Percentiles rank a stretch among this genome's conserved stretches.
Evolutionary conservation across 768 basidiomycete species (phyloP).

Genomic region (Agrocybe pediades): DNA sequence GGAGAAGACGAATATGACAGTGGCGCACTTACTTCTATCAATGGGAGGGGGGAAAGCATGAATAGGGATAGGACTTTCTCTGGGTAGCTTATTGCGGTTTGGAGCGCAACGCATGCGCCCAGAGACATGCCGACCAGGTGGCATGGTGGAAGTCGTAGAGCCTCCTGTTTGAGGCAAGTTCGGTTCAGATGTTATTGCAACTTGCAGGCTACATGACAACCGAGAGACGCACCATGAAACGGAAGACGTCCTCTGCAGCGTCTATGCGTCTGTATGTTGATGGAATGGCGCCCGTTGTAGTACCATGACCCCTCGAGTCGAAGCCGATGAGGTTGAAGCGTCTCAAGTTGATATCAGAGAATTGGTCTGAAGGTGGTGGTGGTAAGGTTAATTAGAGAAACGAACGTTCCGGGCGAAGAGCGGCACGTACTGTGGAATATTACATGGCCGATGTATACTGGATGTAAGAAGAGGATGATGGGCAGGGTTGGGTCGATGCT

Average conservation of each 20-base stretch:
- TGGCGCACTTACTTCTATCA: constrained; percentile 30
- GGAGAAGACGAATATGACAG: neutral
- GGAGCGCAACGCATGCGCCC: constrained; percentile 35
- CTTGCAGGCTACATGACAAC: neutral
- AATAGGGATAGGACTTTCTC: constrained; percentile 35
- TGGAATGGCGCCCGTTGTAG: constrained; percentile 28
- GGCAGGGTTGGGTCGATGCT: constrained; percentile 31
- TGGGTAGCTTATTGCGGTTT: constrained; percentile 33
- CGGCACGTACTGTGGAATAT: constrained; percentile 32
- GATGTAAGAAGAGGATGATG: constrained; percentile 36
- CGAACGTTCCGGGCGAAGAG: neutral
- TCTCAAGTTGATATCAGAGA: constrained; percentile 30
- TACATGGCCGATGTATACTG: constrained; percentile 32
- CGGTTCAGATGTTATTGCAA: neutral
- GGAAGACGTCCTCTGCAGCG: constrained; percentile 34
- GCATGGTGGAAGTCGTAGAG: constrained; percentile 35
- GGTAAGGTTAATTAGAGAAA: neutral
- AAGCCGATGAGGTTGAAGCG: constrained; percentile 38
- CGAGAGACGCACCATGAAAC: constrained; percentile 33
- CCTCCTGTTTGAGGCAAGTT: constrained; percentile 25
- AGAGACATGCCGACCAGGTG: constrained; percentile 39
- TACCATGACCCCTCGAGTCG: constrained; percentile 34
- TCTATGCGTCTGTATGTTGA: constrained; percentile 25
- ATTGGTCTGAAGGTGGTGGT: constrained; percentile 26
- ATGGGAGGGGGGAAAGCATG: constrained; percentile 35